Evolutionary conservation across 441 rosid genomes (phyloP).

Genomic region (Erodium moschatum): DNA sequence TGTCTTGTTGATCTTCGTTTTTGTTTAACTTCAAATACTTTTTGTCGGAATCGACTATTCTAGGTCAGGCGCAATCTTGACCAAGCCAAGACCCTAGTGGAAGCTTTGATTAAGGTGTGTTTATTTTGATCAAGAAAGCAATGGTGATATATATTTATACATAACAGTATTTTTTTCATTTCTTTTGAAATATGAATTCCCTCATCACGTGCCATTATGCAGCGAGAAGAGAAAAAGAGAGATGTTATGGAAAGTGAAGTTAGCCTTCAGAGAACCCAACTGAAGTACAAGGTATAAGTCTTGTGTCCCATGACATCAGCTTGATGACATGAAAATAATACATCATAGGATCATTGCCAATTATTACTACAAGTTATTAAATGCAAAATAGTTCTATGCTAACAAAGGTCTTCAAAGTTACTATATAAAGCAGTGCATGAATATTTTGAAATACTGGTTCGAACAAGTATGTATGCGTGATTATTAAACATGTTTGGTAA

Average conservation of each 20-base stretch:
- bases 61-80: conserved; percentile 95
- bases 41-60: conserved; percentile 21
- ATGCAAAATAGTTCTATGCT: background rate
- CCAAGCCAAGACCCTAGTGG: conserved; percentile 81
- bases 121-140: conserved; percentile 18
- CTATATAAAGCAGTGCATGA: background rate
- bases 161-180: background rate
- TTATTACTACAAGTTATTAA: background rate
- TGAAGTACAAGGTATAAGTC: conserved; percentile 62
- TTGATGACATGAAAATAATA: background rate
- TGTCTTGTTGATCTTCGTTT: background rate
- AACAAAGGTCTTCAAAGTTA: too few species aligned
- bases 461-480: background rate
- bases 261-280: conserved; percentile 80
- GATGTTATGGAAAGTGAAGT: conserved; percentile 84
- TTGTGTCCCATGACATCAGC: conserved; percentile 11
- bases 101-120: conserved; percentile 73
- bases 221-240: conserved; percentile 96
- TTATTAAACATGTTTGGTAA: too few species aligned
- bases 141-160: background rate
- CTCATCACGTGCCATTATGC: conserved; percentile 18
- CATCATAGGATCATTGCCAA: background rate
- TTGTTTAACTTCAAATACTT: background rate
- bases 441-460: background rate
- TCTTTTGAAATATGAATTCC: background rate